A percentile compares a stretch with the other conserved stretches of the same genome.
Evolutionary conservation across 1,284 basidiomycete genomes (phyloP).

Genomic region (Lignosus rhinocerotis): DNA sequence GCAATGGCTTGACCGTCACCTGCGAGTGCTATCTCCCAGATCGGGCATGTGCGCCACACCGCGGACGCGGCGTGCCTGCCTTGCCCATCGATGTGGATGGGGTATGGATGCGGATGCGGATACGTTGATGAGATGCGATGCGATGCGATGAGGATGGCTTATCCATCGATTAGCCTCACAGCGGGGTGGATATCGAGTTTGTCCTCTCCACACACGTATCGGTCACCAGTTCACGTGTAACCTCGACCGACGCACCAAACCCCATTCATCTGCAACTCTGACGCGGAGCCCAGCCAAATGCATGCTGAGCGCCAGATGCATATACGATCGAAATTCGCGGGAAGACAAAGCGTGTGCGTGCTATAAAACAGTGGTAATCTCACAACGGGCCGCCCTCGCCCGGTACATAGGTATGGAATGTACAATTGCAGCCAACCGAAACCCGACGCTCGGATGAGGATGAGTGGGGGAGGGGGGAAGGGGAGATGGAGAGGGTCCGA

Average conservation of each 20-base stretch:
- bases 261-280: too few species aligned
- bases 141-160: not conserved
- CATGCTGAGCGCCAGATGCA: constrained; percentile 1
- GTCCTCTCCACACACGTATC: too few species aligned
- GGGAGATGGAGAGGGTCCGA: not conserved
- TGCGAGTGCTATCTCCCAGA: too few species aligned
- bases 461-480: constrained; percentile 2
- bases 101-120: not conserved
- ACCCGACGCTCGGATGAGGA: constrained; percentile 7
- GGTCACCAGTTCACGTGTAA: too few species aligned
- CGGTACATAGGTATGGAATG: constrained; percentile 24
- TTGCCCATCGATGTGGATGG: constrained; percentile 4
- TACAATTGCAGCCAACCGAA: constrained; percentile 19
- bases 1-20: too few species aligned
- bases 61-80: not conserved
- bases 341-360: constrained; percentile 14
- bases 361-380: constrained; percentile 30
- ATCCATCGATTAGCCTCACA: constrained; percentile 11
- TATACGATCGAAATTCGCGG: not conserved
- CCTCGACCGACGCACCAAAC: too few species aligned
- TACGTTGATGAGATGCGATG: too few species aligned
- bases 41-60: too few species aligned
- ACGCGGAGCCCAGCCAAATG: not conserved
- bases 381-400: constrained; percentile 24
- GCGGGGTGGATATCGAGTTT: not conserved